Conservation (phyloP, 108 stramenopile species). For the Chaetoceros muelleri region DNA sequence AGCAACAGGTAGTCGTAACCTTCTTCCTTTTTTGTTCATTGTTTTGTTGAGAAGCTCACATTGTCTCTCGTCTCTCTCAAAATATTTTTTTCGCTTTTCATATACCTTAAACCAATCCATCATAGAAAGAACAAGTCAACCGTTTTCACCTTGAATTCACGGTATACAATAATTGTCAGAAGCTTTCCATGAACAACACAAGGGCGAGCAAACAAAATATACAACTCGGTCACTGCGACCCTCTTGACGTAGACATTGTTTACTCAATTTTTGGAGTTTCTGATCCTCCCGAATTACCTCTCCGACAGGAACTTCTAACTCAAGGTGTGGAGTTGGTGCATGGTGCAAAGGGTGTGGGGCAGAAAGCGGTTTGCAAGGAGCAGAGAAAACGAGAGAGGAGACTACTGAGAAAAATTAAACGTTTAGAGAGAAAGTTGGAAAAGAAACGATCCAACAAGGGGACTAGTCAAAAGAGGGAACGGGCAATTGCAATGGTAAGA, state of each 20-base stretch:
- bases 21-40: too few species aligned
- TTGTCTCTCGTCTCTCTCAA: too few species aligned
- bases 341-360: not conserved
- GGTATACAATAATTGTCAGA: too few species aligned
- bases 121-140: too few species aligned
- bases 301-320: not conserved
- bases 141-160: too few species aligned
- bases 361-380: not conserved
- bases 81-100: too few species aligned
- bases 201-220: too few species aligned
- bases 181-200: too few species aligned
- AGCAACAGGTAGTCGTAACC: too few species aligned
- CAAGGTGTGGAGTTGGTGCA: not conserved
- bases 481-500: not conserved
- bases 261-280: not conserved
- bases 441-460: not conserved
- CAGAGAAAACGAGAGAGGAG: not conserved
- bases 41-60: too few species aligned
- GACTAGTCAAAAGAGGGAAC: not conserved
- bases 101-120: too few species aligned
- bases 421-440: not conserved
- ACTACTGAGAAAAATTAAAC: not conserved
- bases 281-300: not conserved
- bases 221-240: too few species aligned
- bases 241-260: not conserved